Evolutionary conservation across 225 moss, liverwort and hornwort genomes (phyloP), one percentile per base, ranked within the genome.

Genomic region (Pseudisothecium myosuroides): DNA sequence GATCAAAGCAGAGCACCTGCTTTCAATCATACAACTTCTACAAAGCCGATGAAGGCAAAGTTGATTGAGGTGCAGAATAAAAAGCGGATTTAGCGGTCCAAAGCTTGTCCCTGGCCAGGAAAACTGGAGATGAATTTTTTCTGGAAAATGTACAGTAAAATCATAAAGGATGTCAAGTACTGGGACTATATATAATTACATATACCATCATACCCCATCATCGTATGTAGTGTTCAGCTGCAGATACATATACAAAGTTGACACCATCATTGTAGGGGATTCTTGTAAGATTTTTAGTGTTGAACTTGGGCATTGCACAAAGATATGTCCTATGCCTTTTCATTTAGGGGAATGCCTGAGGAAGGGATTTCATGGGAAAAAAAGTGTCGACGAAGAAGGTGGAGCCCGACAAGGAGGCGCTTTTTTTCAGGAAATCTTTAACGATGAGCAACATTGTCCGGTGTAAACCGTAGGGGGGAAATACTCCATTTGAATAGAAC

Each of bases 281-380:
- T n/a, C 39, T 68, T 22, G 39, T 68, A 68, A 12, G 68, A n/a
- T 31, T 63, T 12, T 1, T 37, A n/a, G n/a, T 67, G 12, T 67
- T 4, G 2, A 67, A n/a, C n/a, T n/a, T 67, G 11, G 2, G 5
- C 36, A 36, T 65, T 2, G 1, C 12, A 6, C 28, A 13, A 3
- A 3, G 61, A 61, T 14, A 61, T 61, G 13, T 61, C 66, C 67
- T 12, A 37, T 67, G 37, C 22, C 68, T n/a, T 12, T n/a, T n/a
- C 2, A 3, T 65, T 10, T 19, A 65, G 9, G 10, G 18, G 8
- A 34, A 65, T 34, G 64, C 9, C 8, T 4, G 6, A 65, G 17
- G 18, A 65, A 9, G 65, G 17, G 15, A 63, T 62, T 62, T 62
- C 7, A 5, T 26, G 12, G 26, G 13, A 14, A 62, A 28, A 62